Evolutionary conservation across 352 stramenopile species (phyloP), one percentile per base, ranked within the genome.

Genomic region (Phytophthora fragariae): DNA sequence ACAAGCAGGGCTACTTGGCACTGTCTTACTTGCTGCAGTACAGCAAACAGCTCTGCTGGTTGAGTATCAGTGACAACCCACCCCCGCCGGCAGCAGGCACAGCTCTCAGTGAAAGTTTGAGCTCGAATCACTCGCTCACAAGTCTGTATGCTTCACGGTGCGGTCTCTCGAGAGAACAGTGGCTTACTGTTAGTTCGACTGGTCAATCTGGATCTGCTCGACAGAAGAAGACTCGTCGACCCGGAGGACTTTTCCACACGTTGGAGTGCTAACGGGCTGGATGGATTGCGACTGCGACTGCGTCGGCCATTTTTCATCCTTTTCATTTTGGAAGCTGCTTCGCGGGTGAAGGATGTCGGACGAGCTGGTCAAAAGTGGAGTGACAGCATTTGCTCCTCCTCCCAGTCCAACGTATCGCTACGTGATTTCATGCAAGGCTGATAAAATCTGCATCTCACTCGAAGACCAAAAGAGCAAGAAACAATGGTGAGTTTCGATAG

Each of bases 11-110:
- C 12, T 85, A 82, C 41, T 37, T 92, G 8, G 77, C 82, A 0
- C 65, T 93, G n/a, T 75, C 77, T 14, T 88, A 90, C 65, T 49
- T 88, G 31, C 39, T 92, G 52, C 73, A 74, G 46, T 89, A 83
- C 77, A 77, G 65, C 35, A 82, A 79, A 37, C 62, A 78, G n/a
- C 76, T 92, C 17, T 84, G 73, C 55, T 88, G 73, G 75, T 75
- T 91, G 21, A 68, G 62, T 17, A 80, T 88, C 14, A 66, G 76
- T 10, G 37, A 77, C 54, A 91, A 91, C 49, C 56, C 67, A 3
- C 66, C 89, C 5, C 60, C 84, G 14, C 2, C 27, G 1, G 31
- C 65, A 31, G 56, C 80, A 11, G 53, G 62, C 10, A 35, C 17
- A 0, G 52, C 67, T 0, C 19, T 89, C 11, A 75, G 65, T 35